A percentile compares a stretch with the other conserved stretches of the same genome.
Evolutionary conservation across 768 basidiomycete genomes (phyloP).

Genomic region (Lactarius deliciosus): DNA sequence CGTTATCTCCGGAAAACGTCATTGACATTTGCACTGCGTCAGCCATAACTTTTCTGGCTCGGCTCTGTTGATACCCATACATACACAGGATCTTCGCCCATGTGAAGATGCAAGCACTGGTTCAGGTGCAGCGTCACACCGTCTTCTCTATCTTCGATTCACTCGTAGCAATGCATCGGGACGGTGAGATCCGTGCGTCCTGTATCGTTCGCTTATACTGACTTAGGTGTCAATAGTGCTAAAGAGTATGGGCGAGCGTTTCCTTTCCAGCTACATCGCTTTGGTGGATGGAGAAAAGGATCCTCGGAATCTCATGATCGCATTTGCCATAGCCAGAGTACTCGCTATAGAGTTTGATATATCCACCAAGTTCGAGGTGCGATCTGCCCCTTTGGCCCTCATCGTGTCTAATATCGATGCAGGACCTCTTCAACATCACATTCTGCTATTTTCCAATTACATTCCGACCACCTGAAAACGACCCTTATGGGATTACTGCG

Average conservation of each 20-base stretch:
- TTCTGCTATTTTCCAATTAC: slow-evolving; percentile 99
- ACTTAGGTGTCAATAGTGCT: slow-evolving; percentile 48
- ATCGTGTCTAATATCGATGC: background rate
- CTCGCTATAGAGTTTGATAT: slow-evolving; percentile 88
- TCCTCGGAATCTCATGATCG: slow-evolving; percentile 87
- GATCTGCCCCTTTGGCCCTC: slow-evolving; percentile 29
- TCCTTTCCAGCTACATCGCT: slow-evolving; percentile 70
- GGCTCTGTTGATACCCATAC: background rate
- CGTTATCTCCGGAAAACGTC: slow-evolving; percentile 65
- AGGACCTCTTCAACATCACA: slow-evolving; percentile 92
- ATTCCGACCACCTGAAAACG: slow-evolving; percentile 90
- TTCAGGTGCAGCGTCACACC: slow-evolving; percentile 76
- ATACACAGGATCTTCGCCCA: slow-evolving; percentile 65
- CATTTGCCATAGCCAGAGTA: slow-evolving; percentile 85
- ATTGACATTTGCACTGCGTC: slow-evolving; percentile 58
- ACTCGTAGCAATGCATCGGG: slow-evolving; percentile 67
- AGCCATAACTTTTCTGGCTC: slow-evolving; percentile 37
- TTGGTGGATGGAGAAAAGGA: slow-evolving; percentile 98
- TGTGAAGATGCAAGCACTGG: slow-evolving; percentile 78
- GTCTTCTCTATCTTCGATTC: slow-evolving; percentile 83
- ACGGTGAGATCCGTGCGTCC: slow-evolving; percentile 36
- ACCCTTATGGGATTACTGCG: slow-evolving; percentile 88
- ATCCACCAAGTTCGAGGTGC: slow-evolving; percentile 70
- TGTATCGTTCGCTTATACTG: background rate
- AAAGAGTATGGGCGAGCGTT: slow-evolving; percentile 67